Percentiles rank a stretch among this genome's conserved stretches.
These are phyloP conservation scores for Neonectria hederae DNA, from an alignment of 2,329 filamentous ascomycete genomes.

Conservation along the genomic window DNA sequence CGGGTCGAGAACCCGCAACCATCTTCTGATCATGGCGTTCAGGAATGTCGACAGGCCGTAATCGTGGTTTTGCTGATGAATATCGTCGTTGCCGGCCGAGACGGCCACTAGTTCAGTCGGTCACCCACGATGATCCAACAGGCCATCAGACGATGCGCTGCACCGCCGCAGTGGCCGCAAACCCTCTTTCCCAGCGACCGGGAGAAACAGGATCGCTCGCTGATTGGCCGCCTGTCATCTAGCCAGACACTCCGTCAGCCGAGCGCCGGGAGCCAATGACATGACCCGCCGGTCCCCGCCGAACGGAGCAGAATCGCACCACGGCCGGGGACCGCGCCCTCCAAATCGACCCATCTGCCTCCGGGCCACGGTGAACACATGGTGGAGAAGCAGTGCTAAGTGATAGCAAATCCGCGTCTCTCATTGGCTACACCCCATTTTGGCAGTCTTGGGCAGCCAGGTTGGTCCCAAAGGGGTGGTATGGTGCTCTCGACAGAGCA, in stretches of 20 bases:
- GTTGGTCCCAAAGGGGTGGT: slow-evolving; percentile 30
- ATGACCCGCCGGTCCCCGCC: slow-evolving; percentile 38
- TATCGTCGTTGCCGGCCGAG: slow-evolving; percentile 23
- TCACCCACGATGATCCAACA: slow-evolving; percentile 10
- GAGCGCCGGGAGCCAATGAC: slow-evolving; percentile 35
- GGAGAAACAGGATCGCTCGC: slow-evolving; percentile 36
- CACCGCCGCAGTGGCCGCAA: slow-evolving; percentile 14
- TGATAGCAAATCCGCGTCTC: background rate
- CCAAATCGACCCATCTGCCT: slow-evolving; percentile 40
- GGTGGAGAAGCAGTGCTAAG: slow-evolving; percentile 34
- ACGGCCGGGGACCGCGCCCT: slow-evolving; percentile 28
- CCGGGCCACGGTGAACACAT: slow-evolving; percentile 24
- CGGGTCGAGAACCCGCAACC: slow-evolving; percentile 15
- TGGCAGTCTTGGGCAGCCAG: slow-evolving; percentile 24
- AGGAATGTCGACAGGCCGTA: slow-evolving; percentile 5
- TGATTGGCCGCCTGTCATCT: slow-evolving; percentile 22
- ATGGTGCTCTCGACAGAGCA: slow-evolving; percentile 39
- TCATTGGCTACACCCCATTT: slow-evolving; percentile 31
- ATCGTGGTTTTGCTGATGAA: slow-evolving; percentile 22
- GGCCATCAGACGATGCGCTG: slow-evolving; percentile 31
- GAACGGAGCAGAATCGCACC: slow-evolving; percentile 41
- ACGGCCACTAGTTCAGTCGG: slow-evolving; percentile 10
- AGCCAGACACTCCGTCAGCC: slow-evolving; percentile 25
- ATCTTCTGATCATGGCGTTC: slow-evolving; percentile 34
- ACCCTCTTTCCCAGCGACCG: slow-evolving; percentile 16